Evolutionary conservation across 169 alveolate species (phyloP), one percentile per base, ranked within the genome.

Genomic region (Miamiensis avidus): DNA sequence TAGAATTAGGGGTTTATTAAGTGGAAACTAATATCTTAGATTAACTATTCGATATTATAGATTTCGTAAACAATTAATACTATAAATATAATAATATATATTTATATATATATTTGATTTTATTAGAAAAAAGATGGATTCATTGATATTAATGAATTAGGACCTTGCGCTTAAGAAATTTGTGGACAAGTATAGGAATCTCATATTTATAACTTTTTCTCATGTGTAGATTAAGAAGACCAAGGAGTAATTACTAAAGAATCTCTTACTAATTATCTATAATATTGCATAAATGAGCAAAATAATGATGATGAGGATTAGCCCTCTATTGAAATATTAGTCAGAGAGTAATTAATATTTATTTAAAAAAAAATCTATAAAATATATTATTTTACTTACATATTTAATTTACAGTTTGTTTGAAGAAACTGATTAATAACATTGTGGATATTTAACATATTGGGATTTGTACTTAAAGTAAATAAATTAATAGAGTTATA

Each of bases 381-480:
- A 30, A 34, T 84, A 30, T 49, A 65, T 29, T 85, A 32, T 27
- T 33, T 78, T 34, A 34, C 20, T 25, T n/a, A 27, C 27, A 25
- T 78, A 49, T 25, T 34, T 78, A 32, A 32, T 78, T 1, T 25
- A 78, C 15, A 79, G 84, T 34, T 49, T 82, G 64, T 69, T 69
- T 34, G n/a, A 82, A 33, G 78, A 69, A 33, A 65, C 73, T 73
- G 78, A 73, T 28, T 29, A 75, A 69, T 73, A 81, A 32, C 29
- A 78, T 27, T 78, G 79, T n/a, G 75, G 75, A 28, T 49, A 27
- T 72, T 79, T 85, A 30, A 85, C 89, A n/a, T 85, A 85, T 65
- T 85, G 89, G 89, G 86, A 85, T 65, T 75, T 78, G 25, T 85
- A 78, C 69, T 33, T 85, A 72, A 78, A 79, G 89, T 78, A 79